These are phyloP conservation scores for Hordeum marinum DNA, from an alignment of 176 grass and related monocot species.

Conservation along the genomic window DNA sequence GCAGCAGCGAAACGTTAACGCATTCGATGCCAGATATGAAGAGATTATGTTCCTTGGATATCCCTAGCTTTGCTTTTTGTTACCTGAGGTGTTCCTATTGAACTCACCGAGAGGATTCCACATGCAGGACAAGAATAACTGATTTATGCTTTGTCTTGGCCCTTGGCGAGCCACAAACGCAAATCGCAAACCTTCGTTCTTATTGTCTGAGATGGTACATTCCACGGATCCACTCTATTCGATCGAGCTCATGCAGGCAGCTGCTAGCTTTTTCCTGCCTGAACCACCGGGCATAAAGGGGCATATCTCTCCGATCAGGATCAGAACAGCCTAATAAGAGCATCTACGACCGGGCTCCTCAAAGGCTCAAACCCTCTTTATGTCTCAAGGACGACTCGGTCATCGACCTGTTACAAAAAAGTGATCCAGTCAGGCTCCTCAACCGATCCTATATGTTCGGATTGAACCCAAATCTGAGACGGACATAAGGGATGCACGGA, in stretches of 20 bases:
- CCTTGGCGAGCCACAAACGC: neutral
- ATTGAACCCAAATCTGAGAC: no score
- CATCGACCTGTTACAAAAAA: no score
- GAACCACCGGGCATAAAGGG: neutral
- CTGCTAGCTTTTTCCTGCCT: neutral
- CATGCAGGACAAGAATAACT: neutral
- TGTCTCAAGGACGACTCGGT: no score
- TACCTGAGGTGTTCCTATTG: neutral
- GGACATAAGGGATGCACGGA: no score
- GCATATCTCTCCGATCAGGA: neutral
- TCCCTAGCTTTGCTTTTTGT: neutral
- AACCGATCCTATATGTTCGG: no score
- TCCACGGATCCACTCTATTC: neutral
- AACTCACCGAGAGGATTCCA: neutral
- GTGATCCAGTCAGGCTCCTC: no score
- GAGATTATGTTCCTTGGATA: conserved; percentile 30
- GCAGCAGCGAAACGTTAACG: neutral
- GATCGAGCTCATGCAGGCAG: neutral
- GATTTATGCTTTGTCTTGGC: neutral
- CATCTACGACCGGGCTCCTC: no score
- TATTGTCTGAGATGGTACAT: neutral
- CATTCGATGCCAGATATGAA: conserved; percentile 13
- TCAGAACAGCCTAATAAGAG: neutral
- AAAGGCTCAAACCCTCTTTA: no score
- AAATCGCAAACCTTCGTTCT: neutral